Base-by-base conservation (phyloP, 73 alveolate species). In the Paramecium bursaria region DNA sequence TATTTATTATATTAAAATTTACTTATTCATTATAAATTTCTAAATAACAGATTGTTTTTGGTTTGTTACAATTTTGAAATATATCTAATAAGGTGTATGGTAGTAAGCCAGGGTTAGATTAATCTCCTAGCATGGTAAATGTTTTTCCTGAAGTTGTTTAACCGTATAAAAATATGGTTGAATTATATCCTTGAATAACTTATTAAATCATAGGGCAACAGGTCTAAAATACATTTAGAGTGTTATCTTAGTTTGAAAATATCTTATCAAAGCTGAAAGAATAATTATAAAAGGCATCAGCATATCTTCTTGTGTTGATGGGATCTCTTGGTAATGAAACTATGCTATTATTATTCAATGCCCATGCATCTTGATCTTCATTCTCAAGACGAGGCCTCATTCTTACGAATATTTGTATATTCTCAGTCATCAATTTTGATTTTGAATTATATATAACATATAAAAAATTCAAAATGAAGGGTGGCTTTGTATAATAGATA, bases 301-400 rank as follows among this genome's bases (percentile, higher is more conserved):
- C 88, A 76, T 76, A 76, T 33, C 88, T 50, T 22, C 88, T 29
- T n/a, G 75, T 35, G 30, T 51, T 35, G 30, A 39, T 17, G 29
- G 55, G 80, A 15, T 76, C 79, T 33, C 75, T 50, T 23, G 80
- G 47, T 46, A 49, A 11, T 27, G 67, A 54, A 44, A 42, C 54
- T 21, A 85, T 85, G 30, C 76, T 27, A 35, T 96, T 88, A 51
- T 86, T 79, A 87, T 97, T 97, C 4, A 95, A 92, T 61, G 86
- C 90, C 99, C 99, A 97, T 21, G 96, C 91, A 49, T 91, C 98
- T 42, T 95, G 96, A 91, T 96, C 98, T 87, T 97, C 99, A 74
- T 93, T 96, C 15, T 94, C 75, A 47, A 97, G 96, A 33, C 95
- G 86, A 46, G 99, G 99, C 46, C 99, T 48, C 94, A 94, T 91